Conservation (phyloP, 805 yeast genomes). For the Cyberlindnera petersonii region DNA sequence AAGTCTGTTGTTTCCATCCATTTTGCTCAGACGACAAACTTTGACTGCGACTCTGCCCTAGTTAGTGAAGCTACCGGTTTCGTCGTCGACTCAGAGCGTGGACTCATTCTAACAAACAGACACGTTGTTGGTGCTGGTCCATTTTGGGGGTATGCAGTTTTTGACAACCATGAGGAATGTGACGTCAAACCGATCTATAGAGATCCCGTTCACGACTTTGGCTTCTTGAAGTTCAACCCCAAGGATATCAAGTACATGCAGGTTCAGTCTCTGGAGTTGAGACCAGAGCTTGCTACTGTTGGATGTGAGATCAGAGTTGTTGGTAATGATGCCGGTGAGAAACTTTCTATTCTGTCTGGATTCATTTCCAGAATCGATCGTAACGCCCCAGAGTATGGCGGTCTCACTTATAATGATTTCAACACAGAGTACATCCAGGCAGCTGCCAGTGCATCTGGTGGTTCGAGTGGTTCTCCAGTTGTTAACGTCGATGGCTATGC, state of each 20-base stretch:
- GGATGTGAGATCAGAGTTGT: slow-evolving; percentile 92
- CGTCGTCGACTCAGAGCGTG: slow-evolving; percentile 78
- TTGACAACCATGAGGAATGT: slow-evolving; percentile 92
- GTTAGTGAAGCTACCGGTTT: slow-evolving; percentile 95
- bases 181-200: slow-evolving; percentile 82
- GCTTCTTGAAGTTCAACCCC: slow-evolving; percentile 79
- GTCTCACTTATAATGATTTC: slow-evolving; percentile 83
- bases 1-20: slow-evolving; percentile 85
- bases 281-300: slow-evolving; percentile 83
- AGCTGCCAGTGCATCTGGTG: slow-evolving; percentile 94
- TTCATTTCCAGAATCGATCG: slow-evolving; percentile 76
- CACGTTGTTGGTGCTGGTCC: slow-evolving; percentile 97
- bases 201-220: slow-evolving; percentile 95
- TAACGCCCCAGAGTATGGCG: slow-evolving; percentile 93
- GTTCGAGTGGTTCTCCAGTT: slow-evolving; percentile 96
- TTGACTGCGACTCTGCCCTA: slow-evolving; percentile 78
- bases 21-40: slow-evolving; percentile 79
- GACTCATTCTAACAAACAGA: slow-evolving; percentile 85
- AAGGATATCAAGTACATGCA: slow-evolving; percentile 65
- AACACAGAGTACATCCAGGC: slow-evolving; percentile 94
- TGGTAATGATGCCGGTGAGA: slow-evolving; percentile 96
- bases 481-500: slow-evolving; percentile 84
- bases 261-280: slow-evolving; percentile 58
- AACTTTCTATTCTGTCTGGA: slow-evolving; percentile 82
- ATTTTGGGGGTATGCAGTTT: slow-evolving; percentile 84